phyloP scores from a whole-genome alignment of 2,329 filamentous ascomycete genomes.

The Fusarium sarcochroum region DNA sequence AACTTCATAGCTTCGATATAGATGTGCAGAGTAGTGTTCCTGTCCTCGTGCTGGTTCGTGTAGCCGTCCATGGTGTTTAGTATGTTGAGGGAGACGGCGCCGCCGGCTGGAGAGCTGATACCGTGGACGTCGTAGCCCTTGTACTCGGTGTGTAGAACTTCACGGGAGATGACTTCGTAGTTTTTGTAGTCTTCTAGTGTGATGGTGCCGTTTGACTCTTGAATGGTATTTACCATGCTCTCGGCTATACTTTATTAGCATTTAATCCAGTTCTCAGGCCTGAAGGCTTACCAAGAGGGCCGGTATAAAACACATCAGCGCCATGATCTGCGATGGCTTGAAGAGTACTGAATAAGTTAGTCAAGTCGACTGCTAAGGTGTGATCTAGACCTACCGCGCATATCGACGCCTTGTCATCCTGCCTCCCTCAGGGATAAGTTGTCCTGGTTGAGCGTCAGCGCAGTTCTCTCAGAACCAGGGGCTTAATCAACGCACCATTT shows the following conservation, averaged over 20 bases:
- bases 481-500: slow-evolving; percentile 64
- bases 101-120: slow-evolving; percentile 82
- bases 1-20: slow-evolving; percentile 92
- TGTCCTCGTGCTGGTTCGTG: slow-evolving; percentile 63
- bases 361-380: background rate
- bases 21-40: slow-evolving; percentile 82
- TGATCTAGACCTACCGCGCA: slow-evolving; percentile 62
- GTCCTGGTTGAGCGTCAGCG: slow-evolving; percentile 59
- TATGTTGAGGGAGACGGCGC: slow-evolving; percentile 79
- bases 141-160: slow-evolving; percentile 75
- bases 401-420: slow-evolving; percentile 85
- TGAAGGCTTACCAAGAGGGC: slow-evolving; percentile 67
- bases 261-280: background rate
- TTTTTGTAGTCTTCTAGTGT: slow-evolving; percentile 81
- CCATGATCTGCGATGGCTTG: slow-evolving; percentile 82
- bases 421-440: slow-evolving; percentile 78
- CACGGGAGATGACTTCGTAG: slow-evolving; percentile 77
- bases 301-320: slow-evolving; percentile 80
- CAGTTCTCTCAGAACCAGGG: background rate
- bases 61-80: slow-evolving; percentile 90
- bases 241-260: slow-evolving; percentile 66
- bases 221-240: slow-evolving; percentile 78
- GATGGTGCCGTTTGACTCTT: slow-evolving; percentile 84
- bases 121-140: slow-evolving; percentile 78
- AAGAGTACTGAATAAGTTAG: slow-evolving; percentile 66